These are phyloP conservation scores for Termitomyces bulborhizus DNA, from an alignment of 768 basidiomycete genomes.

Conservation along the genomic window DNA sequence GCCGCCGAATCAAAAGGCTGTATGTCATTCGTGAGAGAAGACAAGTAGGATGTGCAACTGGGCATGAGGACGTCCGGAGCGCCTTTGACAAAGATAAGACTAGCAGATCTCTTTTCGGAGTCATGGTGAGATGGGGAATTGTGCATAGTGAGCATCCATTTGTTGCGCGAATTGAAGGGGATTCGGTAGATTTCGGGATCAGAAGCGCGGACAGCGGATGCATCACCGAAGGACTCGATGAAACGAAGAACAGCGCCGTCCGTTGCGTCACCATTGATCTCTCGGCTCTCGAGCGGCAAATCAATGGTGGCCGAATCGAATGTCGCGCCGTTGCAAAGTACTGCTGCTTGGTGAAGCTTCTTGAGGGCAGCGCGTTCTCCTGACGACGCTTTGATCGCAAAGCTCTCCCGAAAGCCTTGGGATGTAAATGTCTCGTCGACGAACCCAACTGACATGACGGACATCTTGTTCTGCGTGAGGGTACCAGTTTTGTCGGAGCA, in stretches of 20 bases:
- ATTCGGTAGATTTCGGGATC: constrained; percentile 28
- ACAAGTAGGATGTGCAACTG: constrained; percentile 24
- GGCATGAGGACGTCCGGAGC: constrained; percentile 50
- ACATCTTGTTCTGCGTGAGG: constrained; percentile 55
- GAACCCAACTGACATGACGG: constrained; percentile 41
- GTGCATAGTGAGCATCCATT: constrained; percentile 50
- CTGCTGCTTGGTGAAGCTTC: constrained; percentile 26
- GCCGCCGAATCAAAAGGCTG: constrained; percentile 21
- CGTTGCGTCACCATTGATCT: constrained; percentile 42
- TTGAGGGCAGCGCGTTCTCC: constrained; percentile 6
- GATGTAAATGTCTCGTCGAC: constrained; percentile 25
- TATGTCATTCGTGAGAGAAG: constrained; percentile 14
- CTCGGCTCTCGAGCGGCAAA: constrained; percentile 24
- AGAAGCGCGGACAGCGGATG: constrained; percentile 15
- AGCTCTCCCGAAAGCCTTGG: constrained; percentile 14
- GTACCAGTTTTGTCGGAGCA: constrained; percentile 58
- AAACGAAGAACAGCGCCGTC: constrained; percentile 51
- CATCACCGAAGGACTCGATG: constrained; percentile 21
- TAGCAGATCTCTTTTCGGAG: constrained; percentile 8
- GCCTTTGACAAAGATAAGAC: constrained; percentile 47
- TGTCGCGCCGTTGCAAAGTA: constrained; percentile 55
- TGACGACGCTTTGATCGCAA: neutral
- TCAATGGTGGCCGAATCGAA: constrained; percentile 29
- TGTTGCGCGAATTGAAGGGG: constrained; percentile 46
- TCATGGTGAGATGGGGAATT: constrained; percentile 1